A percentile compares a stretch with the other conserved stretches of the same genome.
phyloP scores from a whole-genome alignment of 208 protist genomes.

The Leishmania aethiopica region DNA sequence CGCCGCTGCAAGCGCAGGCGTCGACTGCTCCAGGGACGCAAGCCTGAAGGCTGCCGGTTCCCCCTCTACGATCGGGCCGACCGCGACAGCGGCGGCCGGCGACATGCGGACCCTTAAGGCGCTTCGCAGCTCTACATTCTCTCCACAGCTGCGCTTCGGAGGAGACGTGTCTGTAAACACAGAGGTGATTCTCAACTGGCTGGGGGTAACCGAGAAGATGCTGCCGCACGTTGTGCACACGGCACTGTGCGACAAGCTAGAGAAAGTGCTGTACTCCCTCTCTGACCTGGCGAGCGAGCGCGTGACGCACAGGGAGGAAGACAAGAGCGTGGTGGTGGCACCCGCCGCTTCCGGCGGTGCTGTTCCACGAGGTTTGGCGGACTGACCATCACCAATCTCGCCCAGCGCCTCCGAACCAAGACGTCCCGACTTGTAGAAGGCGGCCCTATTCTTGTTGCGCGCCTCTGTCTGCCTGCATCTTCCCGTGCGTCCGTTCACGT shows the following conservation, averaged over 20 bases:
- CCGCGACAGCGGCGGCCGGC: not conserved
- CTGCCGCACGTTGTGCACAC: slow-evolving; percentile 75
- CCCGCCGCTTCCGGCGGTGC: not conserved
- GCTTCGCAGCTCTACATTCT: slow-evolving; percentile 68
- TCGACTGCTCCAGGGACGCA: too few species aligned
- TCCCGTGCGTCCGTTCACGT: not conserved
- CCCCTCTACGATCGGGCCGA: not conserved
- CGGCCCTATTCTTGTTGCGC: not conserved
- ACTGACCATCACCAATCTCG: not conserved
- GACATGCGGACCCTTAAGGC: slow-evolving; percentile 60
- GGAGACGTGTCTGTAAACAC: slow-evolving; percentile 89
- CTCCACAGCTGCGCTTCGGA: slow-evolving; percentile 87
- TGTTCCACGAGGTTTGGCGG: not conserved
- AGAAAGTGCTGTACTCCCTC: slow-evolving; percentile 46
- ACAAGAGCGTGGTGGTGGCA: too few species aligned
- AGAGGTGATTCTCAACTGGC: slow-evolving; percentile 89
- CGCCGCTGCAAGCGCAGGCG: not conserved
- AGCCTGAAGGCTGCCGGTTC: not conserved
- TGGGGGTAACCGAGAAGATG: slow-evolving; percentile 88
- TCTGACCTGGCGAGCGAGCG: slow-evolving; percentile 42
- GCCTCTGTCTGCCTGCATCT: not conserved
- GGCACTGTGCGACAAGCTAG: slow-evolving; percentile 70
- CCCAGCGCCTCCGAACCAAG: not conserved
- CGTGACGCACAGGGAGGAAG: slow-evolving; percentile 2
- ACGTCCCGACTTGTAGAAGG: not conserved